These are phyloP conservation scores for Phyllosticta citriasiana DNA, from an alignment of 2,329 filamentous ascomycete species.

Conservation along the genomic window DNA sequence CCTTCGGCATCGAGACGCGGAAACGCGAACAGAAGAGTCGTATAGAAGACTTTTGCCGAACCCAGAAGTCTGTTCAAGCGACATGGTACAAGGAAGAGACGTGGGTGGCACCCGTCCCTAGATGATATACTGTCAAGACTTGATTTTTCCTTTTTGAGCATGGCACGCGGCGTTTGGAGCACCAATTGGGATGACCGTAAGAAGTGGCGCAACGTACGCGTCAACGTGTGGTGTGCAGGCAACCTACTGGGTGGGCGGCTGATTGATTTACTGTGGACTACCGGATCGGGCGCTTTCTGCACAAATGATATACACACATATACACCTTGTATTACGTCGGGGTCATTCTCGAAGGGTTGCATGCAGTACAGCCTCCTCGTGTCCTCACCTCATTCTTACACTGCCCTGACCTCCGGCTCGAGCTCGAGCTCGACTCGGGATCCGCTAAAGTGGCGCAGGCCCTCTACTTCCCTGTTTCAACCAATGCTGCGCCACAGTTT, in stretches of 20 bases:
- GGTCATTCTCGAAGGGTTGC: too few species aligned
- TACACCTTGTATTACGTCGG: not conserved
- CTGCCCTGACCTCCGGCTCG: too few species aligned
- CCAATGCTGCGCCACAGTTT: constrained; percentile 6
- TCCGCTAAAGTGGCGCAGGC: not conserved
- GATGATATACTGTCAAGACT: not conserved
- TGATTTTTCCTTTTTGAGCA: not conserved
- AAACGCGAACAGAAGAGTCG: constrained; percentile 33
- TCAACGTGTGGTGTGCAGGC: not conserved
- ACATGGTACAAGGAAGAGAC: constrained; percentile 21
- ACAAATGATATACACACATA: not conserved
- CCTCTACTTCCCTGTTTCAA: constrained; percentile 1
- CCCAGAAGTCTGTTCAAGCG: constrained; percentile 37
- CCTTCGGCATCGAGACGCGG: constrained; percentile 44
- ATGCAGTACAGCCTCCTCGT: not conserved
- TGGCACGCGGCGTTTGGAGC: not conserved
- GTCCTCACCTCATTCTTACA: not conserved
- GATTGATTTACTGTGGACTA: not conserved
- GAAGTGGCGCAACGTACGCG: not conserved
- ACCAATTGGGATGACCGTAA: not conserved
- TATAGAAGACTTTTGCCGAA: constrained; percentile 36
- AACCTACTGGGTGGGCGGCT: not conserved
- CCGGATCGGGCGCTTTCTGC: not conserved
- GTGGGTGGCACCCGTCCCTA: not conserved
- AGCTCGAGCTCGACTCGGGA: not conserved